Conservation (phyloP, 768 basidiomycete genomes). For the Hygrophoropsis aurantiaca region DNA sequence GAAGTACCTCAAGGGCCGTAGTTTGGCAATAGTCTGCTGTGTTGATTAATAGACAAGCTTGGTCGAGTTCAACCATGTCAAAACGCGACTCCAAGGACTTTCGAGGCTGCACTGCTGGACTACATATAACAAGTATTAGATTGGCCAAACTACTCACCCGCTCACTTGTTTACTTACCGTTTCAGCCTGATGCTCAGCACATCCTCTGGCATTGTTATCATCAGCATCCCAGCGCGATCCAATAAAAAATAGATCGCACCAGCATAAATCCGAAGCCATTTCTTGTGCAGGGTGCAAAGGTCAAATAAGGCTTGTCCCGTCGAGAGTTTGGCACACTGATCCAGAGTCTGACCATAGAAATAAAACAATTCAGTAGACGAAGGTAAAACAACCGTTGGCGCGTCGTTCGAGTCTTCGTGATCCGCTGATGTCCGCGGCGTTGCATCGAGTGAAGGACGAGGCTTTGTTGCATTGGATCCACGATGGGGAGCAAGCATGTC, state of each 20-base stretch:
- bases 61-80: conserved; percentile 73
- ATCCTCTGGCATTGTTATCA: conserved; percentile 61
- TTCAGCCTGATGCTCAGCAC: conserved; percentile 76
- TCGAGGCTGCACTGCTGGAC: conserved; percentile 44
- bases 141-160: neutral
- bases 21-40: conserved; percentile 97
- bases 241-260: conserved; percentile 45
- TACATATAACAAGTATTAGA: conserved; percentile 23
- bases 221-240: conserved; percentile 3
- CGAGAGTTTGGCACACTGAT: conserved; percentile 90
- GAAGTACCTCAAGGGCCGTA: conserved; percentile 76
- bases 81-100: conserved; percentile 80
- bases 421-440: conserved; percentile 38
- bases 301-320: conserved; percentile 84
- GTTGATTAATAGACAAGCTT: conserved; percentile 88
- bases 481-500: conserved; percentile 91
- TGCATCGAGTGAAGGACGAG: conserved; percentile 69
- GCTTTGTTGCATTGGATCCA: conserved; percentile 47
- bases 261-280: conserved; percentile 94
- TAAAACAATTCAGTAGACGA: conserved; percentile 97
- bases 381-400: conserved; percentile 72
- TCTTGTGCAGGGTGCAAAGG: conserved; percentile 78
- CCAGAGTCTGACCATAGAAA: conserved; percentile 93
- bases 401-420: conserved; percentile 42
- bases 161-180: conserved; percentile 43